Base-by-base conservation (phyloP, 768 basidiomycete genomes). In the Daedaleopsis nitida region DNA sequence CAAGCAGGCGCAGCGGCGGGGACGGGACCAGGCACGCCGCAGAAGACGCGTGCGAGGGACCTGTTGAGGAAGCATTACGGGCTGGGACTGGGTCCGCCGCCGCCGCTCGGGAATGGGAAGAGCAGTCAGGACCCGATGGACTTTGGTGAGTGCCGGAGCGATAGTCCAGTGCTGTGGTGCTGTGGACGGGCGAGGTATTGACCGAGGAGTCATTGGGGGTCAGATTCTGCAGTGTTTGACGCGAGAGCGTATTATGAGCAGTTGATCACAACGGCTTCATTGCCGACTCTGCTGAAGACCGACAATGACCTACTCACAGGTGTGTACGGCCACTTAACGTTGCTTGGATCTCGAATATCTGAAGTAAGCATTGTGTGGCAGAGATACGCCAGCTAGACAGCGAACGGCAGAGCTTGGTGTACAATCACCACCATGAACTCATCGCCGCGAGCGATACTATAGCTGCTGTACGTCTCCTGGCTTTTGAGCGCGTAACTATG, bases 391-490 rank as follows among this genome's bases (percentile, higher is more conserved):
- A 93, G 63, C 76, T 97, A 14, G 93, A 96, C 58, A 86, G 89
- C 68, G 94, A 96, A 69, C 79, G 92, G 23, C 94, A 97, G 73
- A 89, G 91, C 10, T 79, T 97, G 47, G 94, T 97, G 12, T 97
- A 97, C 71, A 94, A 96, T 67, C 94, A 96, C 69, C 95, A 97
- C 68, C 93, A 95, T 60, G 95, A 97, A 65, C 86, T 97, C 19
- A 95, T 97, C 53, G 92, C 92, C 1, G 95, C 95, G 3, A 93
- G 89, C 60, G 92, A 94, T 68, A 96, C 95, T 10, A 96, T 97
- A 65, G 86, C 88, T 61, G 86, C 88, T 6, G 93, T 94, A 74
- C 19, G 86, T 67, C 27, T 32, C 35, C 37, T 38, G 32, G 10
- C 23, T 21, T 16, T 14, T 10, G 21, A 14, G 12, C 23, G 7